Evolutionary conservation across 2,329 filamentous ascomycete species (phyloP).

Genomic region (Berkeleyomyces basicola): DNA sequence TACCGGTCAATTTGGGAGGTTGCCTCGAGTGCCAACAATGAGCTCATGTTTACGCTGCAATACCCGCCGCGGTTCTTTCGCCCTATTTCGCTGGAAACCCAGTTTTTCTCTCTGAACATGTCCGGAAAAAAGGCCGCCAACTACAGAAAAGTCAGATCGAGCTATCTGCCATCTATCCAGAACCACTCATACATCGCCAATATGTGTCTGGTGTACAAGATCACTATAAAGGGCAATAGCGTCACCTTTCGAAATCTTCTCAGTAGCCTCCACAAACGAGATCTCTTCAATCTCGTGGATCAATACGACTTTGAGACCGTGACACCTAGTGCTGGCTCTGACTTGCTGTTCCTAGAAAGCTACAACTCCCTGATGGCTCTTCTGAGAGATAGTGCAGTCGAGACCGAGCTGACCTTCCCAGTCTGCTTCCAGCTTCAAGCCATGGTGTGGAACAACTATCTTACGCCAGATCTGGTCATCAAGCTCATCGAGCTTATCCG

Average conservation of each 20-base stretch:
- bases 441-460: slow-evolving; percentile 44
- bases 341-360: slow-evolving; percentile 8
- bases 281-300: slow-evolving; percentile 2
- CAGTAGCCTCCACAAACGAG: neutral
- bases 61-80: slow-evolving; percentile 35
- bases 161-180: neutral
- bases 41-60: slow-evolving; percentile 33
- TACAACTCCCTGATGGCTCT: slow-evolving; percentile 16
- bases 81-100: slow-evolving; percentile 3
- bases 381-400: slow-evolving; percentile 22
- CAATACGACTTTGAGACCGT: slow-evolving; percentile 5
- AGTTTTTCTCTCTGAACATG: neutral
- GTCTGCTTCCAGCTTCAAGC: slow-evolving; percentile 46
- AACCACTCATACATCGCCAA: slow-evolving; percentile 4
- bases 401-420: slow-evolving; percentile 29
- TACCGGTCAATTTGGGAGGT: slow-evolving; percentile 32
- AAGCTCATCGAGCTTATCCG: slow-evolving; percentile 29
- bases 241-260: neutral
- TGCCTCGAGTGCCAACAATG: slow-evolving; percentile 22
- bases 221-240: neutral
- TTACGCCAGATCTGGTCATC: slow-evolving; percentile 37
- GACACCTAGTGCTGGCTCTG: neutral
- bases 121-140: neutral
- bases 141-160: slow-evolving; percentile 2
- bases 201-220: slow-evolving; percentile 9